Conservation (phyloP, 495 filamentous ascomycete genomes). For the Penicillium flavigenum region DNA sequence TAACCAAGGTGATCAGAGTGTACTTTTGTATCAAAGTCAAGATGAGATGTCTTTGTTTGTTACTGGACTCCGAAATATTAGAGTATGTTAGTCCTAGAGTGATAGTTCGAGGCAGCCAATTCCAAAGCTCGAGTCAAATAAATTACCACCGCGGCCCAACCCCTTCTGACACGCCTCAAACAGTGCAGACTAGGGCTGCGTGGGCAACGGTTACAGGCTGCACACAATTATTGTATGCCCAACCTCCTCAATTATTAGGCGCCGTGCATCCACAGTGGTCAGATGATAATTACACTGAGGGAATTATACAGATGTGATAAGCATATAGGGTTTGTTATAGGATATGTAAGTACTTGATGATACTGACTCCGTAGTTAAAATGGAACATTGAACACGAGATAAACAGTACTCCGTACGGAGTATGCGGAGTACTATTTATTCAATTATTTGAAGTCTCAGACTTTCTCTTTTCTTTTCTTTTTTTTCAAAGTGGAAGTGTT, state of each 20-base stretch:
- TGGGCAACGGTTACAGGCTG: slow-evolving; percentile 24
- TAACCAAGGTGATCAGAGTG: not conserved
- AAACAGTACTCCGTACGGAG: not conserved
- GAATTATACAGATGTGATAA: not conserved
- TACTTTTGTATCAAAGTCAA: not conserved
- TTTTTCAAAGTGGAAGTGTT: not conserved
- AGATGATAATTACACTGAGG: slow-evolving; percentile 11
- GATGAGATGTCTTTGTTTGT: not conserved
- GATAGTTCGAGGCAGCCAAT: slow-evolving; percentile 12
- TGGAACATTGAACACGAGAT: not conserved
- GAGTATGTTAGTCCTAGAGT: not conserved
- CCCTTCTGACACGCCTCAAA: slow-evolving; percentile 4
- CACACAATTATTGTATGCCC: slow-evolving; percentile 25
- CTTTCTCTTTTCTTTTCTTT: not conserved
- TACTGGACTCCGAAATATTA: not conserved
- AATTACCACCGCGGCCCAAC: slow-evolving; percentile 26
- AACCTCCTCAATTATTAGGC: slow-evolving; percentile 24
- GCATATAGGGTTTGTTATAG: not conserved
- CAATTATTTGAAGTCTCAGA: not conserved
- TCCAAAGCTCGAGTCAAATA: slow-evolving; percentile 8
- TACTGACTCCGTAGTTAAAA: not conserved
- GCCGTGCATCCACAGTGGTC: slow-evolving; percentile 18
- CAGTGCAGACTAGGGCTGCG: slow-evolving; percentile 12
- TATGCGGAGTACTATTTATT: not conserved
- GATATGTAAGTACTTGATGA: not conserved